Conservation (phyloP, 768 basidiomycete species). For the Leccinum subgranulosum region DNA sequence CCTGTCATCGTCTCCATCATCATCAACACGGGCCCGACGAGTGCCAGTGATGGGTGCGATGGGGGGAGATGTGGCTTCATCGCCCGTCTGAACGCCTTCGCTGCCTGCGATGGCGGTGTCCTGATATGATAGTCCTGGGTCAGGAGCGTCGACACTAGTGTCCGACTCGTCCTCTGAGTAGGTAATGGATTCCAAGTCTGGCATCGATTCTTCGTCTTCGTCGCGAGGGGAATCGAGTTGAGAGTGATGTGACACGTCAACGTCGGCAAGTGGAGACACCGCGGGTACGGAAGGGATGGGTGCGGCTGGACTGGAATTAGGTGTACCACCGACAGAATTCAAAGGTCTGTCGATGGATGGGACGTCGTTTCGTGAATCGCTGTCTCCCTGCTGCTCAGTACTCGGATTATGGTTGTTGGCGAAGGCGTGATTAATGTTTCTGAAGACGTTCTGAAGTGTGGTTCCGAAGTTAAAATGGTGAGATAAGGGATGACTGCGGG, state of each 20-base stretch:
- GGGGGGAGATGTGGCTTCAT: slow-evolving; percentile 30
- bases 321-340: background rate
- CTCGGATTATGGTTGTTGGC: slow-evolving; percentile 2
- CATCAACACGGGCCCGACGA: slow-evolving; percentile 57
- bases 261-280: background rate
- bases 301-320: background rate
- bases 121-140: slow-evolving; percentile 25
- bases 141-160: slow-evolving; percentile 27
- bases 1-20: slow-evolving; percentile 58
- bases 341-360: slow-evolving; percentile 5
- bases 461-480: slow-evolving; percentile 23
- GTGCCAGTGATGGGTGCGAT: slow-evolving; percentile 33
- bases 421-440: slow-evolving; percentile 33
- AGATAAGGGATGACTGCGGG: slow-evolving; percentile 11
- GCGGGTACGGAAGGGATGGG: slow-evolving; percentile 2
- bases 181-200: slow-evolving; percentile 38
- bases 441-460: slow-evolving; percentile 28
- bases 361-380: background rate
- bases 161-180: slow-evolving; percentile 38
- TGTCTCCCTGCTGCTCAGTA: background rate
- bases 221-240: slow-evolving; percentile 10
- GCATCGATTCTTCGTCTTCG: slow-evolving; percentile 41
- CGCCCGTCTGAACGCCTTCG: slow-evolving; percentile 28
- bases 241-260: slow-evolving; percentile 6
- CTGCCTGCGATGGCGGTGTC: slow-evolving; percentile 26